A percentile compares a stretch with the other conserved stretches of the same genome.
Conservation (phyloP, 345 rosid genomes). For the Corymbia maculata region DNA sequence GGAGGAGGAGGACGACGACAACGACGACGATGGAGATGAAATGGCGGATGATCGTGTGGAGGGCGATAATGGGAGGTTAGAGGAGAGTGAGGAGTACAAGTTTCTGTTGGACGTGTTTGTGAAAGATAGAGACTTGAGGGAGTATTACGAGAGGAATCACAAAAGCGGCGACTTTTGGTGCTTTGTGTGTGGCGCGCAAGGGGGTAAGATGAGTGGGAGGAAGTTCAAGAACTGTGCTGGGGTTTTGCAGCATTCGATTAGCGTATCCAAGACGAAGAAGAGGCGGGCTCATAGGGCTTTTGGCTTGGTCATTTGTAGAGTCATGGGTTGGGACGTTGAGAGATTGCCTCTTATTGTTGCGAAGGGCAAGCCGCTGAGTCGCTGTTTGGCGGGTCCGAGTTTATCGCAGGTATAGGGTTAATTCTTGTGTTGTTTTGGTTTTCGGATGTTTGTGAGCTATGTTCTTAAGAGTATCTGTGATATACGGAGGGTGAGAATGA, state of each 20-base stretch:
- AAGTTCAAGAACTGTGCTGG: slow-evolving; percentile 51
- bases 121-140: slow-evolving; percentile 42
- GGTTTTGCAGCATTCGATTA: slow-evolving; percentile 51
- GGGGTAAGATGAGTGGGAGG: slow-evolving; percentile 18
- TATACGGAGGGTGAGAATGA: background rate
- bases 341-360: slow-evolving; percentile 24
- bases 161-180: slow-evolving; percentile 55
- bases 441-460: background rate
- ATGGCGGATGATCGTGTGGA: slow-evolving; percentile 4
- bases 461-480: background rate
- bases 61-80: slow-evolving; percentile 14
- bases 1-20: background rate
- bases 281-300: slow-evolving; percentile 58
- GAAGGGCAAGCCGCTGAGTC: slow-evolving; percentile 25
- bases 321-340: slow-evolving; percentile 67
- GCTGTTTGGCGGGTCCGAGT: slow-evolving; percentile 1
- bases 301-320: slow-evolving; percentile 56
- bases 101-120: slow-evolving; percentile 36
- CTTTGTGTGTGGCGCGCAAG: slow-evolving; percentile 48
- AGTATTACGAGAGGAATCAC: slow-evolving; percentile 34
- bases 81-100: slow-evolving; percentile 23
- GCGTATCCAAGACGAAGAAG: slow-evolving; percentile 34
- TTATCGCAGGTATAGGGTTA: slow-evolving; percentile 5
- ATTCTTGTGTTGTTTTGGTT: background rate
- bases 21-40: background rate